A percentile compares a stretch with the other conserved stretches of the same genome.
Evolutionary conservation across 2,329 filamentous ascomycete species (phyloP).

Genomic region (Sclerotinia subarctica): DNA sequence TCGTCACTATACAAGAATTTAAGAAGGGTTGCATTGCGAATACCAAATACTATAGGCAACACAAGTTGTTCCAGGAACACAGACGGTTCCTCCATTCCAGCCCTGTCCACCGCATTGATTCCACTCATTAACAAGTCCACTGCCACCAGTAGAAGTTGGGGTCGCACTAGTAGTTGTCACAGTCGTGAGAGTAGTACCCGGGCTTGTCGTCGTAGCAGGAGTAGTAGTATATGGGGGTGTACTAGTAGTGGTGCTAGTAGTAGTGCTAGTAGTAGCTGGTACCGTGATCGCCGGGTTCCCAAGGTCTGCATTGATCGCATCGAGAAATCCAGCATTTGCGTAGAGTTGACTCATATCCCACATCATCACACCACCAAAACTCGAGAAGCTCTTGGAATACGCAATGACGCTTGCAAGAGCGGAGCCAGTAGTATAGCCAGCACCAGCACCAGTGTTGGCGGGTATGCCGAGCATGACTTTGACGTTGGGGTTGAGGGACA

Average conservation of each 20-base stretch:
- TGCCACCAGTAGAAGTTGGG: slow-evolving; percentile 12
- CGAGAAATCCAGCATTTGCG: slow-evolving; percentile 55
- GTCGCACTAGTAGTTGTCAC: slow-evolving; percentile 31
- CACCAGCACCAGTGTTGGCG: slow-evolving; percentile 45
- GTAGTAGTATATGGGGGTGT: slow-evolving; percentile 16
- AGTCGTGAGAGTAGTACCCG: slow-evolving; percentile 27
- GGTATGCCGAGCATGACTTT: slow-evolving; percentile 62
- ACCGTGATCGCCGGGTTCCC: slow-evolving; percentile 19
- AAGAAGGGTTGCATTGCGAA: slow-evolving; percentile 26
- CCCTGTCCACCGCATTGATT: slow-evolving; percentile 29
- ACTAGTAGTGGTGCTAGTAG: slow-evolving; percentile 26
- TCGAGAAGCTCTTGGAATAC: slow-evolving; percentile 53
- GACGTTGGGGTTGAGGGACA: slow-evolving; percentile 56
- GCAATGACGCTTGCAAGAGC: slow-evolving; percentile 50
- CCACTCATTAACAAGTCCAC: slow-evolving; percentile 20
- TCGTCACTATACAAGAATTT: neutral
- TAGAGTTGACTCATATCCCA: slow-evolving; percentile 65
- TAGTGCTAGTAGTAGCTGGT: slow-evolving; percentile 28
- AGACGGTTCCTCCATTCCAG: slow-evolving; percentile 27
- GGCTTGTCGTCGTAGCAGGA: slow-evolving; percentile 29
- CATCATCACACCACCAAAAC: slow-evolving; percentile 67
- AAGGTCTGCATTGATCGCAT: slow-evolving; percentile 23
- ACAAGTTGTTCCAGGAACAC: slow-evolving; percentile 26
- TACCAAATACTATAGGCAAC: slow-evolving; percentile 26
- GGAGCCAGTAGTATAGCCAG: slow-evolving; percentile 52